These are phyloP conservation scores for Trichoderma gracile DNA, from an alignment of 2,329 filamentous ascomycete species.

Conservation along the genomic window DNA sequence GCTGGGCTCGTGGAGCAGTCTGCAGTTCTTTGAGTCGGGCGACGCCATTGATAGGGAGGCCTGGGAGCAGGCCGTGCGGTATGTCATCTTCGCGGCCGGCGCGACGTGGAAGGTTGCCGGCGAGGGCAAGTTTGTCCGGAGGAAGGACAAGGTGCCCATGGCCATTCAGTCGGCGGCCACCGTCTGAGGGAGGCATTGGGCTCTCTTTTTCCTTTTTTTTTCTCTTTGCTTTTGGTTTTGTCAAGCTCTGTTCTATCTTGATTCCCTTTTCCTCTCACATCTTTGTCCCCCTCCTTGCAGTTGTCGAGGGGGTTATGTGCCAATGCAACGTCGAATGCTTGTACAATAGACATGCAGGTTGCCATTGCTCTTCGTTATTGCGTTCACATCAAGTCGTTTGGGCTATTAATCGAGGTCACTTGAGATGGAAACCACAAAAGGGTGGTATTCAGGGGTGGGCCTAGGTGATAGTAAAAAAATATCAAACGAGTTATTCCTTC, in stretches of 20 bases:
- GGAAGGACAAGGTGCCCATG: background rate
- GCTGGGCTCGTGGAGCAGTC: slow-evolving; percentile 40
- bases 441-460: no score
- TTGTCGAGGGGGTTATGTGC: no score
- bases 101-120: slow-evolving; percentile 47
- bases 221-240: background rate
- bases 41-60: slow-evolving; percentile 48
- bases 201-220: background rate
- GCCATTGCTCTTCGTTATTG: no score
- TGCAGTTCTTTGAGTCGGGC: slow-evolving; percentile 52
- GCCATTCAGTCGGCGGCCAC: background rate
- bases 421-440: no score
- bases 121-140: slow-evolving; percentile 48
- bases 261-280: no score
- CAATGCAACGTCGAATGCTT: no score
- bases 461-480: no score
- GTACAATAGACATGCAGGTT: no score
- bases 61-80: slow-evolving; percentile 49
- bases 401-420: no score
- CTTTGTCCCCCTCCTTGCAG: background rate
- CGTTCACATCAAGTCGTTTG: no score
- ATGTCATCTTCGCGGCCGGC: slow-evolving; percentile 40
- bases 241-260: background rate
- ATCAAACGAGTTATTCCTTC: no score
- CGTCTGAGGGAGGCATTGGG: no score